Evolutionary conservation across 495 filamentous ascomycete species (phyloP).

Genomic region (Aspergillus carlsbadensis): DNA sequence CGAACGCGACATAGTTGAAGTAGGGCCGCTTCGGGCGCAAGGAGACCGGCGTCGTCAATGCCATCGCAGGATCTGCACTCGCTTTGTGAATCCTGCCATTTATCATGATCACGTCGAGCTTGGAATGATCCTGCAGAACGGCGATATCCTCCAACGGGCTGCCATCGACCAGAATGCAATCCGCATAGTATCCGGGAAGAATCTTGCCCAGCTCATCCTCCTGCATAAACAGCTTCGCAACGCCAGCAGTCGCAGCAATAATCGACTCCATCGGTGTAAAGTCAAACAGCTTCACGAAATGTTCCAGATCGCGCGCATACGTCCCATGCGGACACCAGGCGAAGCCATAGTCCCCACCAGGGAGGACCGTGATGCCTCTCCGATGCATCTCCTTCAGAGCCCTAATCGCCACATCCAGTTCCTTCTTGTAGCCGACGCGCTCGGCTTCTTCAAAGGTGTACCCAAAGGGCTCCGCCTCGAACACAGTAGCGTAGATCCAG

Average conservation of each 20-base stretch:
- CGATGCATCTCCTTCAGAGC: slow-evolving; percentile 46
- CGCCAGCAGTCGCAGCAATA: slow-evolving; percentile 45
- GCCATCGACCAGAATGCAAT: slow-evolving; percentile 50
- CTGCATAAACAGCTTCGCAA: slow-evolving; percentile 47
- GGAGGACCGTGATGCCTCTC: slow-evolving; percentile 45
- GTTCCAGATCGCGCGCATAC: slow-evolving; percentile 48
- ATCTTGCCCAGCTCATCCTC: slow-evolving; percentile 48
- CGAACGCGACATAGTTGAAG: slow-evolving; percentile 26
- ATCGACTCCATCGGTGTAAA: slow-evolving; percentile 49
- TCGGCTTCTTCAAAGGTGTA: slow-evolving; percentile 42
- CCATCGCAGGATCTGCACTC: slow-evolving; percentile 4
- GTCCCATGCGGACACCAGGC: slow-evolving; percentile 52
- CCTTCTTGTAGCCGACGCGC: slow-evolving; percentile 41
- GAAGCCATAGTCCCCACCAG: slow-evolving; percentile 55
- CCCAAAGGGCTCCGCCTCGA: slow-evolving; percentile 44
- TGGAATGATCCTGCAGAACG: slow-evolving; percentile 45
- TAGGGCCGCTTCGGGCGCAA: slow-evolving; percentile 1
- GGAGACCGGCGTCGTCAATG: not conserved
- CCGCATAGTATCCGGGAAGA: slow-evolving; percentile 45
- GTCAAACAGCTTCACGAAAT: slow-evolving; percentile 49
- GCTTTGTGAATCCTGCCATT: slow-evolving; percentile 48
- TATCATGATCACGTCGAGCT: slow-evolving; percentile 46
- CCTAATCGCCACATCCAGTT: slow-evolving; percentile 40
- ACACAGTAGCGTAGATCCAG: slow-evolving; percentile 40
- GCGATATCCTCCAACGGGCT: slow-evolving; percentile 46